phyloP scores from a whole-genome alignment of 495 filamentous ascomycete genomes.

The Xylaria curta region DNA sequence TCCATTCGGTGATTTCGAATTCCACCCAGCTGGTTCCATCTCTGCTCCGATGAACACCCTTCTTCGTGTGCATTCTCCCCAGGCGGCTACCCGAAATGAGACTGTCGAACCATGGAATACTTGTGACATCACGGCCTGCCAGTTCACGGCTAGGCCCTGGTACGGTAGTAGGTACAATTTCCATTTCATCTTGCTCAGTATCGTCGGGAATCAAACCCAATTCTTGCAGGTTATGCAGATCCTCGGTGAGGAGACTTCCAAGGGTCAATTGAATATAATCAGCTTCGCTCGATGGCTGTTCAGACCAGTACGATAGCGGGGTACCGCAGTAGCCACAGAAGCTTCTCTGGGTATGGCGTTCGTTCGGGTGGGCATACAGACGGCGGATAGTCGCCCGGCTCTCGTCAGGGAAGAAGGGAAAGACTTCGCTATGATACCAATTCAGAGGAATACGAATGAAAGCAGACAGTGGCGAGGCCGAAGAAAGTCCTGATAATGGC shows the following conservation, averaged over 20 bases:
- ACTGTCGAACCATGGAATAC: constrained; percentile 81
- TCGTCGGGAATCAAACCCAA: constrained; percentile 64
- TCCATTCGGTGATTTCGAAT: constrained; percentile 86
- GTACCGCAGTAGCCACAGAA: constrained; percentile 95
- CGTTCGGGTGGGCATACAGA: constrained; percentile 67
- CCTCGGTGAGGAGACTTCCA: constrained; percentile 68
- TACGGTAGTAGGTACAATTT: constrained; percentile 28
- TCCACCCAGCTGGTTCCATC: constrained; percentile 70
- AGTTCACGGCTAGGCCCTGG: constrained; percentile 37
- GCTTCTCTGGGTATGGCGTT: constrained; percentile 66
- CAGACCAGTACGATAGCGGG: constrained; percentile 79
- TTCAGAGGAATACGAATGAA: constrained; percentile 81
- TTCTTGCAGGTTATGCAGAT: constrained; percentile 72
- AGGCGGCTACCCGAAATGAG: constrained; percentile 77
- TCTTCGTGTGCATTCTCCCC: constrained; percentile 67
- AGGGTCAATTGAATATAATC: constrained; percentile 78
- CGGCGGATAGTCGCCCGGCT: constrained; percentile 73
- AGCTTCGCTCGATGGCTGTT: constrained; percentile 68
- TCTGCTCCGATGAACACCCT: constrained; percentile 60
- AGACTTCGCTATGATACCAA: constrained; percentile 74
- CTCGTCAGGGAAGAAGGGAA: constrained; percentile 79
- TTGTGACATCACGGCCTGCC: constrained; percentile 50
- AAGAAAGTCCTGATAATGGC: constrained; percentile 61
- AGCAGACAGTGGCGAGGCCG: constrained; percentile 72
- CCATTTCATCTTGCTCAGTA: constrained; percentile 49